Evolutionary conservation across 2,329 filamentous ascomycete species (phyloP), one percentile per base, ranked within the genome.

Genomic region (Epichloe baconii): DNA sequence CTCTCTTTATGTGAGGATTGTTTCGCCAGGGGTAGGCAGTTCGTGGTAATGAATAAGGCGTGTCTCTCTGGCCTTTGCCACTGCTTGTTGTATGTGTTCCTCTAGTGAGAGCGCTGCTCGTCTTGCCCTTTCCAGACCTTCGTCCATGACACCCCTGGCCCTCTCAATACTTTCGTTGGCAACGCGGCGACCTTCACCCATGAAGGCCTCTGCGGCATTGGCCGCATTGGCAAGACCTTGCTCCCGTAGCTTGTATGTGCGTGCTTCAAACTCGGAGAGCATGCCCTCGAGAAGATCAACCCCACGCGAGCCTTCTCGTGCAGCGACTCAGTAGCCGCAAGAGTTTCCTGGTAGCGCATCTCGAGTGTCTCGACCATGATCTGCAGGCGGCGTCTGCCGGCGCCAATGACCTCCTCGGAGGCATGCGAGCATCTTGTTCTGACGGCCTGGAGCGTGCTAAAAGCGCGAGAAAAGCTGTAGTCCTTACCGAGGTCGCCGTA

Each of bases 361-460:
- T 98, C 93, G 14, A 98, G 73, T 0, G 89, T 95, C 60, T 97
- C 91, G 36, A 98, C 88, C 71, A 97, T 83, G 53, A 97, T 80
- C 56, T 88, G 86, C 53, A 94, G 82, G 54, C 89, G 80, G 56
- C 88, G 81, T 49, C 87, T 83, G 21, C 93, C 90, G 38, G 86
- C 87, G 52, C 89, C 93, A 58, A 97, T 80, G 45, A 96, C 79
- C 63, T 93, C 91, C 55, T 88, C 91, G 1, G 90, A 94, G 19
- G 91, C 89, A 56, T 90, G 82, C 40, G 88, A 88, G 68, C 93
- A 98, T 60, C 88, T 82, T 57, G 88, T 83, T 54, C 90, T 83
- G 26, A 98, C 90, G 7, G 88, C 83, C 62, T 91, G 85, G 2
- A 98, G 74, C 0, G 90, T 95, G 15, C 83, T 76, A 68, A 95